A percentile compares a stretch with the other conserved stretches of the same genome.
Conservation (phyloP, 805 yeast species). For the Saturnispora quitensis region DNA sequence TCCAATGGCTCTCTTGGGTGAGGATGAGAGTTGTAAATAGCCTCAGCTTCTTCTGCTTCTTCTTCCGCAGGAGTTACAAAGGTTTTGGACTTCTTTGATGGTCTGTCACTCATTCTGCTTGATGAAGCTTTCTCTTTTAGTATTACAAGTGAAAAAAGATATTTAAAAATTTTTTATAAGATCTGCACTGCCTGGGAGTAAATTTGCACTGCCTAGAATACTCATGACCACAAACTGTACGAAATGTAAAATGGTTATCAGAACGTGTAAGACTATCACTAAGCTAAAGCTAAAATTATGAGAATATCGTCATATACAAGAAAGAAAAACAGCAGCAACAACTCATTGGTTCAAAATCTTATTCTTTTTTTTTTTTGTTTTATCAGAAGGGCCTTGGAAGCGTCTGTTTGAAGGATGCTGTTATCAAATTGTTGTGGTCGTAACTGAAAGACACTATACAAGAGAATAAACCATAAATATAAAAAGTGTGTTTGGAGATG, state of each 20-base stretch:
- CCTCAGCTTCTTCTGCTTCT: conserved; percentile 52
- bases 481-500: neutral
- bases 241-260: neutral
- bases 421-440: neutral
- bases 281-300: too few relatives aligned
- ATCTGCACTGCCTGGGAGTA: neutral
- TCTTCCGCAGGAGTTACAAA: conserved; percentile 59
- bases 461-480: neutral
- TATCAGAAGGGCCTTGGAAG: too few relatives aligned
- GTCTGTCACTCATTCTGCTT: conserved; percentile 28
- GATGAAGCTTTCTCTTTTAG: neutral
- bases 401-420: neutral
- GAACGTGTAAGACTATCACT: too few relatives aligned
- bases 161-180: neutral
- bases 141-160: neutral
- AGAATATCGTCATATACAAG: too few relatives aligned
- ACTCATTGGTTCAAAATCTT: too few relatives aligned
- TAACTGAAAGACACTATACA: neutral
- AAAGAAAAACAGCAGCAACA: too few relatives aligned
- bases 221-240: neutral
- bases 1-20: conserved; percentile 29
- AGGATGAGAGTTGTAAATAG: conserved; percentile 40
- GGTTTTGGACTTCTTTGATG: conserved; percentile 39
- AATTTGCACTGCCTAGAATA: neutral
- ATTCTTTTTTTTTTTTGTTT: too few relatives aligned